Evolutionary conservation across 352 stramenopile species (phyloP), one percentile per base, ranked within the genome.

Genomic region (Pythium dissimile): DNA sequence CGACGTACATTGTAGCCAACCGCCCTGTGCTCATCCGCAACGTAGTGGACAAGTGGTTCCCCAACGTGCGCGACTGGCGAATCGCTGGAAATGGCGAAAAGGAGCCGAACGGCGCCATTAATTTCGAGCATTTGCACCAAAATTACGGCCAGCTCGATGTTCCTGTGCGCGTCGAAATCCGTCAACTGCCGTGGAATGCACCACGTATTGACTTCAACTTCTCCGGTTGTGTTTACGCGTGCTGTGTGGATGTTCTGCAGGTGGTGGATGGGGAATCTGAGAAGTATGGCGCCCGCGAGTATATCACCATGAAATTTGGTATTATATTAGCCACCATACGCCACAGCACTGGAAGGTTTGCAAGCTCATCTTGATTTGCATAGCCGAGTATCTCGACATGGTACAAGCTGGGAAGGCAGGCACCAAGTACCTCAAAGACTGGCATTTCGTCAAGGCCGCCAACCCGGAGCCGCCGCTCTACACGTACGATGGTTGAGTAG

Each of bases 351-450:
- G 7, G 7, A 7, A 12, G 7, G 30, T 12, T 35, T 7, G 30
- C 30, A n/a, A n/a, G n/a, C n/a, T n/a, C n/a, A n/a, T n/a, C n/a
- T n/a, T 41, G 34, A 15, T n/a, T 39, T 32, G 20, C 34, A 26
- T 24, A 94, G 84, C 65, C 21, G 73, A 80, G 27, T 94, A 94
- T 42, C 45, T 94, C 54, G 64, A 76, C 8, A 34, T 83, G 49
- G 50, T 94, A 27, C 53, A 87, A 65, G 69, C 38, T 2, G 59
- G 68, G 10, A 63, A 49, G 8, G 70, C 61, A 0, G 77, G 77
- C n/a, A 86, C 78, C 54, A 72, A 59, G 37, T 95, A 95, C 43
- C 66, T 95, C 9, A 95, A 95, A 49, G 85, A 95, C 54, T 95
- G 85, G 85, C 85, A 95, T 64, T 92, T 93, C 31, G 80, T 80